phyloP scores from a whole-genome alignment of 2,329 filamentous ascomycete genomes.

The Diaporthe vexans region DNA sequence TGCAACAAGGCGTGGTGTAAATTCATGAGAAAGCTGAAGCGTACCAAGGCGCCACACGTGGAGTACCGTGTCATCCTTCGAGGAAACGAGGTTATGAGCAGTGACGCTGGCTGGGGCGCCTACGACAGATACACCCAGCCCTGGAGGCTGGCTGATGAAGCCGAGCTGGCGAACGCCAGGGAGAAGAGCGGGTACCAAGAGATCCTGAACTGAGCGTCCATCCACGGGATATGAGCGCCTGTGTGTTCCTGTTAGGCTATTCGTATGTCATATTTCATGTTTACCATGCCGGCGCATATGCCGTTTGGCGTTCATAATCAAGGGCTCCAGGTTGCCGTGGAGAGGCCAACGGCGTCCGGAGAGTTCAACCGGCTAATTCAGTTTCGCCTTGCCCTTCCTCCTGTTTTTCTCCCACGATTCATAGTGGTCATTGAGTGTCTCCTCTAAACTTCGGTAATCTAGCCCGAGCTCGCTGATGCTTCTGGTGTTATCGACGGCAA shows the following conservation, averaged over 20 bases:
- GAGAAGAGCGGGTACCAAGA: slow-evolving; percentile 23
- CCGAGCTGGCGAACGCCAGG: slow-evolving; percentile 15
- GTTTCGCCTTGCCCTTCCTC: slow-evolving; percentile 2
- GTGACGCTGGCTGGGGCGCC: slow-evolving; percentile 42
- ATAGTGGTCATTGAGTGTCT: slow-evolving; percentile 37
- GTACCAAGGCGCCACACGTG: slow-evolving; percentile 36
- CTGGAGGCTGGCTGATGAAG: slow-evolving; percentile 42
- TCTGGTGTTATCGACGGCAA: slow-evolving; percentile 35
- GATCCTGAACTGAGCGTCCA: not conserved
- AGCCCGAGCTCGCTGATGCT: slow-evolving; percentile 36
- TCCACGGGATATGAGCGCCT: not conserved
- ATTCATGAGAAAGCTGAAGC: slow-evolving; percentile 7
- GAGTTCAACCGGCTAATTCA: not conserved
- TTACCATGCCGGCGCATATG: not conserved
- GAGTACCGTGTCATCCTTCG: slow-evolving; percentile 44
- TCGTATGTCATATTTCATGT: not conserved
- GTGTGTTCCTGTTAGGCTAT: not conserved
- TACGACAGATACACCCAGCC: slow-evolving; percentile 44
- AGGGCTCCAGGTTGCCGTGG: too few species aligned
- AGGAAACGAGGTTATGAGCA: slow-evolving; percentile 41
- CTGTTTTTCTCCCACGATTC: slow-evolving; percentile 22
- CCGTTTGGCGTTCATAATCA: not conserved
- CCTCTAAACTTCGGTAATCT: slow-evolving; percentile 21
- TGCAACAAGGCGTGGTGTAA: slow-evolving; percentile 4
- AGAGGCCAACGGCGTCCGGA: not conserved